A percentile compares a stretch with the other conserved stretches of the same genome.
Conservation (phyloP, 768 basidiomycete genomes). For the Suillus lakei region DNA sequence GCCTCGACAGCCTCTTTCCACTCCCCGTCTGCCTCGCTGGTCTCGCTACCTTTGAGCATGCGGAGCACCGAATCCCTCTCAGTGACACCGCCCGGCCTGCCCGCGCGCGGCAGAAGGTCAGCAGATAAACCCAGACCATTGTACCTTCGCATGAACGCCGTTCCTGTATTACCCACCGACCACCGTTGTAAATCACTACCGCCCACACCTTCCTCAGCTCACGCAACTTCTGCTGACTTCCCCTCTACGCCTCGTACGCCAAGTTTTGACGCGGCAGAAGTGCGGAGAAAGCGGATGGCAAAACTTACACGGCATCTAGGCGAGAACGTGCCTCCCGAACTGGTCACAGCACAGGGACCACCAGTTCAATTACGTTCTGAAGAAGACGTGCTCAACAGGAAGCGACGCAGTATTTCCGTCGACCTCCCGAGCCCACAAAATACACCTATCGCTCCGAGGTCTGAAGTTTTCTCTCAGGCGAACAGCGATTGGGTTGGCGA, state of each 20-base stretch:
- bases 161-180: constrained; percentile 18
- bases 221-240: constrained; percentile 8
- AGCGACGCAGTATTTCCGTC: constrained; percentile 24
- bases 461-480: neutral
- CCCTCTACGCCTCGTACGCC: constrained; percentile 27
- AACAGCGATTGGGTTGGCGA: constrained; percentile 41
- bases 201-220: constrained; percentile 17
- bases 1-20: constrained; percentile 16
- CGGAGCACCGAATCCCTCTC: constrained; percentile 18
- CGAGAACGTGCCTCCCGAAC: constrained; percentile 60
- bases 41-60: constrained; percentile 16
- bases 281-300: constrained; percentile 55
- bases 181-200: constrained; percentile 10
- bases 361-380: constrained; percentile 6
- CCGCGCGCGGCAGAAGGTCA: constrained; percentile 15
- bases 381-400: neutral
- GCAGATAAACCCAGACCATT: constrained; percentile 25
- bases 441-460: neutral
- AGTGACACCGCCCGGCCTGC: constrained; percentile 25
- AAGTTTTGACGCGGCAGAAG: constrained; percentile 32
- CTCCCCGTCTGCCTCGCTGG: constrained; percentile 20
- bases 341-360: constrained; percentile 42
- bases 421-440: constrained; percentile 5
- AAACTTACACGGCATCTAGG: constrained; percentile 63
- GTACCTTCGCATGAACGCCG: constrained; percentile 26